A percentile compares a stretch with the other conserved stretches of the same genome.
Evolutionary conservation across 495 filamentous ascomycete genomes (phyloP).

Genomic region (Rhypophila decipiens): DNA sequence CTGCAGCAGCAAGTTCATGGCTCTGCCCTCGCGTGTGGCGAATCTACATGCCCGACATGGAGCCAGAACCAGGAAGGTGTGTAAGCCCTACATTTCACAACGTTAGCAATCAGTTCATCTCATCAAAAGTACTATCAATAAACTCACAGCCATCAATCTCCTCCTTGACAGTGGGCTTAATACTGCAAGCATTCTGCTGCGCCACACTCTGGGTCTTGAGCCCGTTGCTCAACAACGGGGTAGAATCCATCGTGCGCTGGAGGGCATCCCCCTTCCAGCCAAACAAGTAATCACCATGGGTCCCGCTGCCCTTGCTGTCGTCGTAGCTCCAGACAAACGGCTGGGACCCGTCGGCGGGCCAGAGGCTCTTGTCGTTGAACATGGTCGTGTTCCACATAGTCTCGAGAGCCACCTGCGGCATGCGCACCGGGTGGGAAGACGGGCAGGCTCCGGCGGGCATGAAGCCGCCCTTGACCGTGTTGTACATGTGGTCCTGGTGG

Average conservation of each 20-base stretch:
- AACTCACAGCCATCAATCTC: not conserved
- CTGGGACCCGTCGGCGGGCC: constrained; percentile 34
- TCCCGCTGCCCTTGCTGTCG: constrained; percentile 7
- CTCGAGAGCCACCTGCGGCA: constrained; percentile 43
- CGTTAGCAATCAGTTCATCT: too few species aligned
- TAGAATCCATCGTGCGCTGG: constrained; percentile 26
- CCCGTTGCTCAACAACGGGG: constrained; percentile 12
- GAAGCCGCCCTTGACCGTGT: constrained; percentile 33
- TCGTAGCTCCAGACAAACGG: constrained; percentile 31
- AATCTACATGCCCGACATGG: too few species aligned
- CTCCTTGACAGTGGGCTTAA: not conserved
- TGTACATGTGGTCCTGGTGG: constrained; percentile 48
- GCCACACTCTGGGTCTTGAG: not conserved
- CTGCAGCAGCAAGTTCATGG: too few species aligned
- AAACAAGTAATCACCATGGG: constrained; percentile 1
- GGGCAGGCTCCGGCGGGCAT: constrained; percentile 36
- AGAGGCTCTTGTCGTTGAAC: constrained; percentile 35
- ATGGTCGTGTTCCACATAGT: constrained; percentile 43
- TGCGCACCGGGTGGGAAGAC: constrained; percentile 37
- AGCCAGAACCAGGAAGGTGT: too few species aligned
- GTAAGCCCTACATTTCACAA: too few species aligned
- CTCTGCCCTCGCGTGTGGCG: too few species aligned
- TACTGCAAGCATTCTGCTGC: not conserved
- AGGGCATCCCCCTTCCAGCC: constrained; percentile 20
- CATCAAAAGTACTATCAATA: not conserved